These are phyloP conservation scores for Plenodomus biglobosus DNA, from an alignment of 2,329 filamentous ascomycete genomes.

Conservation along the genomic window DNA sequence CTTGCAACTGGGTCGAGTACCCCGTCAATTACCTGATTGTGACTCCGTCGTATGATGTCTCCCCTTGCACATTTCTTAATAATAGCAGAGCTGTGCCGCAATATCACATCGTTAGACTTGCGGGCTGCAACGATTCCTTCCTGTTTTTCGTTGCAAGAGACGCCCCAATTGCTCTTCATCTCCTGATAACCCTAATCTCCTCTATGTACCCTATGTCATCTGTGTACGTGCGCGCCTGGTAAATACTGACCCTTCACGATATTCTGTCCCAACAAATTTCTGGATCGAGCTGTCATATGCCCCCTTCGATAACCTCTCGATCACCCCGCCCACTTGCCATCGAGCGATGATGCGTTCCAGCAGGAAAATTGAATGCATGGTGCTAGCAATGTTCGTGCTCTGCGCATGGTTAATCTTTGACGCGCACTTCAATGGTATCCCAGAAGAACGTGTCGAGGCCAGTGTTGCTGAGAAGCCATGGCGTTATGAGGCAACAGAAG, in stretches of 20 bases:
- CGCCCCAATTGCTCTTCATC: not conserved
- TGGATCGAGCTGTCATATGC: not conserved
- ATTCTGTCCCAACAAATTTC: slow-evolving; percentile 1
- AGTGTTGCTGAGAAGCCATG: slow-evolving; percentile 9
- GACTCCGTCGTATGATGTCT: too few relatives aligned
- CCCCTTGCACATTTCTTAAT: slow-evolving; percentile 2
- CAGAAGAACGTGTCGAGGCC: slow-evolving; percentile 2
- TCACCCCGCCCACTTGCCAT: slow-evolving; percentile 3
- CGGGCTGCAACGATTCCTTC: not conserved
- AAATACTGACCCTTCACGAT: slow-evolving; percentile 2
- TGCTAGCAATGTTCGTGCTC: slow-evolving; percentile 16
- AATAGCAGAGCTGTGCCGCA: slow-evolving; percentile 11
- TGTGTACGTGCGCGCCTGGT: slow-evolving; percentile 3
- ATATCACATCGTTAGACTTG: slow-evolving; percentile 7
- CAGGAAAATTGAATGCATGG: slow-evolving; percentile 11
- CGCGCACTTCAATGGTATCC: slow-evolving; percentile 8
- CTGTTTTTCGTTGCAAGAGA: not conserved
- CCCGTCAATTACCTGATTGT: not conserved
- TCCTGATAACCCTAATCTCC: not conserved
- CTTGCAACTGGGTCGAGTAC: not conserved
- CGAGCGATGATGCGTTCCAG: slow-evolving; percentile 11
- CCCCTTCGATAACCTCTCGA: not conserved
- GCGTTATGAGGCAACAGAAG: slow-evolving; percentile 12
- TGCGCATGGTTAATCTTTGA: slow-evolving; percentile 17
- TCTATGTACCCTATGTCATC: slow-evolving; percentile 4